Conservation (phyloP, 2,329 filamentous ascomycete genomes). For the Hirsutella minnesotensis region DNA sequence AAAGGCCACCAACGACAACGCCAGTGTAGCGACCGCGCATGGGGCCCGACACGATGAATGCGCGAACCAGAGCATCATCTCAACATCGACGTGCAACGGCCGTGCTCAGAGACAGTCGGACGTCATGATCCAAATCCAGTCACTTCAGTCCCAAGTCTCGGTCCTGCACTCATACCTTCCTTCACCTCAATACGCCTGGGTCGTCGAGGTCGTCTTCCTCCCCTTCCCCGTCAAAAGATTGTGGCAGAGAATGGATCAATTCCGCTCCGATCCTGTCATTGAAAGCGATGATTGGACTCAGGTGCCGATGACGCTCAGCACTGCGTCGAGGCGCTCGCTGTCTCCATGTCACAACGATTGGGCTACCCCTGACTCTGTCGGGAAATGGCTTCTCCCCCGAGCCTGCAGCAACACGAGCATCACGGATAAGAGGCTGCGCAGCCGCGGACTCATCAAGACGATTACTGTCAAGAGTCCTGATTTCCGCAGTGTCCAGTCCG, state of each 20-base stretch:
- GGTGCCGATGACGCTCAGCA: conserved; percentile 34
- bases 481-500: conserved; percentile 54
- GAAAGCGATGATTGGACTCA: conserved; percentile 43
- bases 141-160: conserved; percentile 36
- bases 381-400: conserved; percentile 55
- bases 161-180: conserved; percentile 50
- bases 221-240: conserved; percentile 52
- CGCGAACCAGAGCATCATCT: conserved; percentile 32
- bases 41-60: conserved; percentile 27
- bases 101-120: conserved; percentile 25
- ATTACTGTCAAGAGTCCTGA: conserved; percentile 51
- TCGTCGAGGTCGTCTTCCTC: conserved; percentile 64
- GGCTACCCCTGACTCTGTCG: conserved; percentile 29
- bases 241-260: conserved; percentile 39
- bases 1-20: conserved; percentile 36
- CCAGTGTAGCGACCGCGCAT: conserved; percentile 26
- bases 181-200: conserved; percentile 54
- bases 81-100: conserved; percentile 26
- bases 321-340: conserved; percentile 31
- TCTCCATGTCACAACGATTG: conserved; percentile 37
- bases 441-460: conserved; percentile 57
- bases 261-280: conserved; percentile 25
- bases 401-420: conserved; percentile 52
- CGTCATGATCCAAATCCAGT: conserved; percentile 36
- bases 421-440: conserved; percentile 60